Evolutionary conservation across 2,329 filamentous ascomycete species (phyloP), one percentile per base, ranked within the genome.

Genomic region (Thielaviopsis euricoi): DNA sequence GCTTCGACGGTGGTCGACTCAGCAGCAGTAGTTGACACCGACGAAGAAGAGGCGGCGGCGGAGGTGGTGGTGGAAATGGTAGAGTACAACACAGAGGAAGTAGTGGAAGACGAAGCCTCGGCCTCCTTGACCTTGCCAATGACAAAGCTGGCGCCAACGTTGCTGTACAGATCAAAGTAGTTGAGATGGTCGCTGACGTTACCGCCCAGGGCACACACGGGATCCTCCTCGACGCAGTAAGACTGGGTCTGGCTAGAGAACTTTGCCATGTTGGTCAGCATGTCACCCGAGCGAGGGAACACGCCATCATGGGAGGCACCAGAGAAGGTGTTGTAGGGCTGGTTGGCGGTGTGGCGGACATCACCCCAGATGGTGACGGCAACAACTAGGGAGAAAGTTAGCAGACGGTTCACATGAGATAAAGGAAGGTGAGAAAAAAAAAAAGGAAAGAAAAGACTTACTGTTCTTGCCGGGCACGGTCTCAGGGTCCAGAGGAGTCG

Each of bases 171-270:
- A 23, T 64, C 58, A 50, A 62, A 62, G 59, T 62, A 64, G 53
- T 61, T 58, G 22, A 61, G 37, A 53, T 63, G 61, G 40, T 59
- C 57, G 4, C 56, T 58, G 26, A 46, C 22, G 15, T 53, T 49
- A 17, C 43, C 15, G 7, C 69, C 70, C 17, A 64, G 65, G 13
- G 70, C 71, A 61, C 72, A 74, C 57, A 71, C 67, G 1, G 71
- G 70, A 56, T 73, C 72, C 10, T 66, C 66, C 2, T 62, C 60
- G 33, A 65, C 64, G 59, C 71, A 72, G 64, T 71, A 72, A 15
- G 66, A 66, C 53, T 66, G 68, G 7, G 68, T 57, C 9, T 65
- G 57, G 29, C 57, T 55, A 13, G 63, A 58, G 33, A 66, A 70
- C 43, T 64, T 64, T 54, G 61, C 63, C 37, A 71, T 62, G 21